phyloP scores from a whole-genome alignment of 2,329 filamentous ascomycete genomes.

The Stagonosporopsis chrysanthemi region DNA sequence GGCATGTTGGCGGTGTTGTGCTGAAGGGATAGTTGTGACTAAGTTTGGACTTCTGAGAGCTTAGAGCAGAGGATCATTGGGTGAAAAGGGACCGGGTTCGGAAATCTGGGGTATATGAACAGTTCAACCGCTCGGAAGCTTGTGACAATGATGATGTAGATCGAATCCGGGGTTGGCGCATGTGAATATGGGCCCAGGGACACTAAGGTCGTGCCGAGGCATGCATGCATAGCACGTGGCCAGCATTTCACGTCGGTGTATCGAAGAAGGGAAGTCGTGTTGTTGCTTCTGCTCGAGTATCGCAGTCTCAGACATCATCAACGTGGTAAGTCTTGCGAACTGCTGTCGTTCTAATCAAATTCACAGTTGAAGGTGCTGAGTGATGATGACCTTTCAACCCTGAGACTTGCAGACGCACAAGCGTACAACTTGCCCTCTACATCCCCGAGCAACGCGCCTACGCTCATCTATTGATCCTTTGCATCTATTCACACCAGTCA shows the following conservation, averaged over 20 bases:
- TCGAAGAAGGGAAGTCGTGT: slow-evolving; percentile 3
- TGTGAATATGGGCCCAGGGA: slow-evolving; percentile 25
- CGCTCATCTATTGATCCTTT: too few relatives aligned
- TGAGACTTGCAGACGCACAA: not conserved
- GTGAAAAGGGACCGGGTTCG: not conserved
- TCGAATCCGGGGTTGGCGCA: slow-evolving; percentile 29
- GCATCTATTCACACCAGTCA: too few relatives aligned
- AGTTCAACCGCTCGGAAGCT: slow-evolving; percentile 25
- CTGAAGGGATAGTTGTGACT: not conserved
- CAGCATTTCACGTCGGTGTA: not conserved
- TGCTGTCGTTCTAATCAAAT: not conserved
- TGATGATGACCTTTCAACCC: not conserved
- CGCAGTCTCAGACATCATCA: not conserved
- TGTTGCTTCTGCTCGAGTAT: not conserved
- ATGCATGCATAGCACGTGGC: slow-evolving; percentile 27
- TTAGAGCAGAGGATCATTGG: not conserved
- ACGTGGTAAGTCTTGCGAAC: slow-evolving; percentile 4
- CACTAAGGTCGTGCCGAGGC: slow-evolving; percentile 28
- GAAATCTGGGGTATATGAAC: slow-evolving; percentile 29
- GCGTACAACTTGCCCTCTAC: not conserved
- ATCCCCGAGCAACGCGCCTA: too few relatives aligned
- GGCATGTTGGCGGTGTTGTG: slow-evolving; percentile 36
- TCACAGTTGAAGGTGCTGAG: not conserved
- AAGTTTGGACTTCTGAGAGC: too few relatives aligned
- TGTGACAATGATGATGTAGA: slow-evolving; percentile 32